These are phyloP conservation scores for Stagonosporopsis chrysanthemi DNA, from an alignment of 2,329 filamentous ascomycete genomes.

Conservation along the genomic window DNA sequence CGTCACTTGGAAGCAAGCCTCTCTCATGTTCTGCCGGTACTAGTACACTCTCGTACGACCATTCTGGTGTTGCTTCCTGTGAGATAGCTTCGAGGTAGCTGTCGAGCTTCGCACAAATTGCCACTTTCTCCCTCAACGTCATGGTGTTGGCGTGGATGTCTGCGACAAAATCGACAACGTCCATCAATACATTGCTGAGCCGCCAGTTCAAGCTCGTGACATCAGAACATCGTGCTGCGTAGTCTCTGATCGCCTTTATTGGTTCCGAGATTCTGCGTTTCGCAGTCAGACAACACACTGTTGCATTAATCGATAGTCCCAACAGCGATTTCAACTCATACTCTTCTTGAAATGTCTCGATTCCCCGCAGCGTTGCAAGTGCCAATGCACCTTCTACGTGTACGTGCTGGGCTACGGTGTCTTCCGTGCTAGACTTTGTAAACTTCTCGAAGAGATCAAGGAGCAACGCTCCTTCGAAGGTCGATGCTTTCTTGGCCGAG, in stretches of 20 bases:
- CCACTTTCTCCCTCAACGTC: neutral
- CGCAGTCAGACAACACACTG: slow-evolving; percentile 40
- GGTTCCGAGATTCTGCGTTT: slow-evolving; percentile 27
- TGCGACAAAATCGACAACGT: slow-evolving; percentile 2
- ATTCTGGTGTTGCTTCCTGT: neutral
- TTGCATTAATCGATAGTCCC: slow-evolving; percentile 36
- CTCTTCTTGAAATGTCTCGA: slow-evolving; percentile 26
- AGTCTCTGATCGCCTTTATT: slow-evolving; percentile 11
- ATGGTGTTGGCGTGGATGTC: neutral
- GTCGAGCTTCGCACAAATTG: neutral
- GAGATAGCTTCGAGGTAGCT: neutral
- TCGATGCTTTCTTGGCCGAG: slow-evolving; percentile 21
- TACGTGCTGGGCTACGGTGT: slow-evolving; percentile 21
- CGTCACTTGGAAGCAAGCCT: neutral
- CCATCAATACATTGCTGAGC: neutral
- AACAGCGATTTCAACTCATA: slow-evolving; percentile 26
- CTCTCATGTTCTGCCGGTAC: neutral
- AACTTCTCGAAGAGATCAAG: slow-evolving; percentile 42
- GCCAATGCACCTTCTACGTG: slow-evolving; percentile 38
- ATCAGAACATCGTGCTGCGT: neutral
- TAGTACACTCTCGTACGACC: neutral
- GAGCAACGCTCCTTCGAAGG: slow-evolving; percentile 33
- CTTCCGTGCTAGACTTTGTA: slow-evolving; percentile 17
- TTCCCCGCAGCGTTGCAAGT: slow-evolving; percentile 32
- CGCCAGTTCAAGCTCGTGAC: neutral